Base-by-base conservation (phyloP, 352 stramenopile genomes). In the Bremia lactucae region DNA sequence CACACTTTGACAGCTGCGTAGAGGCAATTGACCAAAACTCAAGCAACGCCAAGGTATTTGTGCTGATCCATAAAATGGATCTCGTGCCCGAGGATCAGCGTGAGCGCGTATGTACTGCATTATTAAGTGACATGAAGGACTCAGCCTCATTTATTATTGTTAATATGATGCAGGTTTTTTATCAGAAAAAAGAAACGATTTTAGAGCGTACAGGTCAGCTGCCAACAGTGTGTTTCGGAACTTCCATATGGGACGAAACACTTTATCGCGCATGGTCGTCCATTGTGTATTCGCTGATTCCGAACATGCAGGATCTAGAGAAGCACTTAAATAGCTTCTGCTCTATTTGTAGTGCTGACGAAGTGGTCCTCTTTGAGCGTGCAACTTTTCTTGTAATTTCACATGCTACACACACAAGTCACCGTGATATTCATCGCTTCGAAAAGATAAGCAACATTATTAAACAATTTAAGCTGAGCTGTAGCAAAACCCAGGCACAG, bases 371-470 rank as follows among this genome's bases (percentile, higher is more conserved):
- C 11, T 99, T 99, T 69, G 96, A 99, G 65, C 77, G 87, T 36
- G 94, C 94, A 1, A 99, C 96, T 3, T 99, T 99, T 68, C 76
- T 99, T 14, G 96, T 99, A 13, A 98, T 99, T 62, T 94, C 87
- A 22, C 93, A 98, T 59, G 90, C 94, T 4, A 95, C 83, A 16
- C 75, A 90, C 42, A 77, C 76, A 18, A 81, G 72, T 19, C 89
- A 98, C 52, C 91, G 94, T 58, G 95, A 98, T 60, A 94, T 95
- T 29, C 93, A 98, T 62, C 91, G 96, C 14, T 99, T 98, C 63
- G 96, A 99, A 75, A 99, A 99, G 59, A 99, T 99, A 55, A 97
- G 84, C 58, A 99, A 99, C 63, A 99, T 99, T 69, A 97, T 99
- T 67, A 99, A 99, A 72, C 96, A 99, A 68, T 99, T 99, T 72